A percentile compares a stretch with the other conserved stretches of the same genome.
These are phyloP conservation scores for Closterium sp. DNA, from an alignment of 139 green algal genomes.

Conservation along the genomic window DNA sequence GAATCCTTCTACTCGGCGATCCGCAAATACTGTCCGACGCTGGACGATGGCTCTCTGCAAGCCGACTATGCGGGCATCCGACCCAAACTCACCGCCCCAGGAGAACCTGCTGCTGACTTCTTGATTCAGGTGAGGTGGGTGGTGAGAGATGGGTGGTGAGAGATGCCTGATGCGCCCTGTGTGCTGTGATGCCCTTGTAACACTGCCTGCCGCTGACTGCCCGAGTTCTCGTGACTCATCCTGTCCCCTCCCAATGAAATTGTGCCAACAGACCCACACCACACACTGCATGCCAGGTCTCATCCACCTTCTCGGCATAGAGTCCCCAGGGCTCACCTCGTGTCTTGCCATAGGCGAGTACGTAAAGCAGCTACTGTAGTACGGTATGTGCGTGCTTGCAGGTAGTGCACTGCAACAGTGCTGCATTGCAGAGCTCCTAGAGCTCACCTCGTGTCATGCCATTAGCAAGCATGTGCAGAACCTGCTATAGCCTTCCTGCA, in stretches of 20 bases:
- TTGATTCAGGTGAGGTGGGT: constrained; percentile 43
- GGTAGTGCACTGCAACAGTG: too few relatives aligned
- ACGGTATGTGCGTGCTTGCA: too few relatives aligned
- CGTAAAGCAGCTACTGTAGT: constrained; percentile 35
- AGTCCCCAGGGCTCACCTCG: constrained; percentile 80
- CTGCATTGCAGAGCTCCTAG: too few relatives aligned
- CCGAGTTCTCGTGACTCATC: too few relatives aligned
- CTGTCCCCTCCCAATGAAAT: too few relatives aligned
- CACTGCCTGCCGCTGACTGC: too few relatives aligned
- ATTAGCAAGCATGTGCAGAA: too few relatives aligned
- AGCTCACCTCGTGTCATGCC: too few relatives aligned
- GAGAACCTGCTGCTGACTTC: constrained; percentile 65
- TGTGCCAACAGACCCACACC: constrained; percentile 1
- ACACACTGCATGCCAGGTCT: constrained; percentile 67
- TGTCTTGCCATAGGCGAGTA: constrained; percentile 68
- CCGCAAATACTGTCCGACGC: constrained; percentile 69
- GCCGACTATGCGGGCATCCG: constrained; percentile 38
- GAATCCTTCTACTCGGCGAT: constrained; percentile 71
- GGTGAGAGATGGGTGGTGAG: too few relatives aligned
- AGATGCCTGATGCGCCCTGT: background rate
- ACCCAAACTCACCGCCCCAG: constrained; percentile 21
- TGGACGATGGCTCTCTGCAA: constrained; percentile 67
- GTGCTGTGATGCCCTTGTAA: too few relatives aligned
- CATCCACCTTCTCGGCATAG: constrained; percentile 81
- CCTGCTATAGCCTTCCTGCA: too few relatives aligned